Base-by-base conservation (phyloP, 2,329 filamentous ascomycete species). In the Sordariomycetes sp. region DNA sequence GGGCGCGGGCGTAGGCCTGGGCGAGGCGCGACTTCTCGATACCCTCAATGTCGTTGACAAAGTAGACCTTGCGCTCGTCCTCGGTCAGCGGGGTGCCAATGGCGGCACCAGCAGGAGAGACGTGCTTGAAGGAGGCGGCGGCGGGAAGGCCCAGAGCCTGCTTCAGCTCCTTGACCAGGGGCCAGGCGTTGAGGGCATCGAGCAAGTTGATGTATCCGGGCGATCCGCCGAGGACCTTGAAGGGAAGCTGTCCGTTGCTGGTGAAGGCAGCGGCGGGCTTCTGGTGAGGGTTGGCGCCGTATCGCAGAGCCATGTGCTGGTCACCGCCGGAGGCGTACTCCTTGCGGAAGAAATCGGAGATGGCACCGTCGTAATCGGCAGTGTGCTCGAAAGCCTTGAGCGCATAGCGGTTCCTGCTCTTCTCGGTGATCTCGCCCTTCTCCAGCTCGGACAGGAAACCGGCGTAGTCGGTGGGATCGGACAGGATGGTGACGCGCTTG, bases 371-470 rank as follows among this genome's bases (percentile, higher is more conserved):
- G 61, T 98, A 98, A 59, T 94, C 87, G 44, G 92, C 87, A 25
- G 92, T 98, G 64, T 96, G 92, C 66, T 94, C 86, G 55, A 98
- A 98, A 12, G 92, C 92, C 74, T 98, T 98, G 51, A 96, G 76
- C 18, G 92, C 90, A 55, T 94, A 95, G 38, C 77, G 68, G 59
- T 94, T 87, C 47, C 88, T 81, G 68, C 79, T 93, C 40, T 76
- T 70, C 56, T 94, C 85, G 35, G 82, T 79, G 50, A 98, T 81
- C 57, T 90, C 85, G 42, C 88, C 90, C 45, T 82, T 70, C 60
- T 87, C 82, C 20, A 98, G 76, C 67, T 95, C 88, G 57, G 81
- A 79, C 36, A 98, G 72, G 69, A 98, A 96, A 59, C 86, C 85
- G 42, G 87, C 78, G 63, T 98, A 98, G 66, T 98, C 90, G 41